Base-by-base conservation (phyloP, 805 yeast species). In the Yarrowia osloensis region DNA sequence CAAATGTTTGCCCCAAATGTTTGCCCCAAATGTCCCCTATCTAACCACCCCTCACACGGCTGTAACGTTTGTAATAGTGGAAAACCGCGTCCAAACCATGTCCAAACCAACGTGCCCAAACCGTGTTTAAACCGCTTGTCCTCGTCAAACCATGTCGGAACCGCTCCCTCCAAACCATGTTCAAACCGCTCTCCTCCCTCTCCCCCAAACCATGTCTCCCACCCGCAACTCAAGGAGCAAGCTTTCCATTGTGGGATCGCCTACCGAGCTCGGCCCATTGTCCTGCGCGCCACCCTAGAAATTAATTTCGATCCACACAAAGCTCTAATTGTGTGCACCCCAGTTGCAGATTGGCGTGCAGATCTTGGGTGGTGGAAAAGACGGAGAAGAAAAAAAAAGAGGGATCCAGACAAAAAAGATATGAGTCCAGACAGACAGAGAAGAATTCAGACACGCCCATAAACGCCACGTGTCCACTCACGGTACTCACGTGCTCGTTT, bases 311-410 rank as follows among this genome's bases (percentile, higher is more conserved):
- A 52, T 52, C 59, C 59, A 52, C 59, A 52, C 59, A 52, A 52
- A 52, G 59, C 59, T 52, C 59, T 33, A 52, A 52, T 52, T 52
- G 59, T 52, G 59, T n/a, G 59, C 59, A 52, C 59, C 59, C 59
- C 59, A 52, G 59, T 52, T 33, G 59, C 59, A 52, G 59, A 52
- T 52, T 52, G 59, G 31, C 59, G 59, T 52, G 59, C 59, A 52
- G 59, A 52, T 52, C 26, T 15, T 13, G 31, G 31, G 31, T 6
- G 8, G 31, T 8, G 31, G 54, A 8, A 26, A 35, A 35, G n/a
- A 19, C n/a, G 39, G 7, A 2, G 35, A 33, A 33, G 15, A 33
- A 33, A 3, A 12, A 13, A 7, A 33, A 33, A 33, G 15, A 13
- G 11, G 15, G 46, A 12, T n/a, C 8, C n/a, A n/a, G n/a, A n/a